Base-by-base conservation (phyloP, 306 rosid species). In the Pyrus betulifolia region DNA sequence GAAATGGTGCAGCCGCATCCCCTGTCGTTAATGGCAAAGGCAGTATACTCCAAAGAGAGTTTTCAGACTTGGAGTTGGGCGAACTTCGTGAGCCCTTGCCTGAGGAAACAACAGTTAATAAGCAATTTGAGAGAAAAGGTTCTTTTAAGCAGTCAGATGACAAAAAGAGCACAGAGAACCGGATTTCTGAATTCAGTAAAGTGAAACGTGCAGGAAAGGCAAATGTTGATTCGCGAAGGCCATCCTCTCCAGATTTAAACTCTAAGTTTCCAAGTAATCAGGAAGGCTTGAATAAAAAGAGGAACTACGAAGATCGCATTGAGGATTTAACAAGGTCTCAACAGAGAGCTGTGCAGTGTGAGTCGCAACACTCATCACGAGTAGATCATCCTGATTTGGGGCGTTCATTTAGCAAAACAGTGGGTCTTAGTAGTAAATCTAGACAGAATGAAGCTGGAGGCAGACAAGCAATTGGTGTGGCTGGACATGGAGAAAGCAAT, bases 61-160 rank as follows among this genome's bases (percentile, higher is more conserved):
- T 77, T 83, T 95, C 99, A 74, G 99, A 95, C 77, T 85, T 90
- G 86, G 97, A 95, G 85, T 74, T 95, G 83, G 99, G 99, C 13
- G 99, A 95, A 87, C 90, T 95, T 80, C 97, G 97, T 69, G 97
- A 94, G 79, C 90, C 93, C 44, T 78, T 87, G 71, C 87, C 91
- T 3, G 99, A 92, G 79, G 96, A 87, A 71, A 78, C 82, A 67
- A 82, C 72, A 22, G 83, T 63, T 49, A 82, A 85, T 79, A 95
- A 86, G 84, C 92, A 87, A 79, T 85, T 92, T 83, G 98, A 95
- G 42, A 86, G 89, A 71, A 95, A 81, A 84, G 80, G 80, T 76
- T 89, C 98, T 11, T 91, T 82, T 79, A 96, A 87, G 82, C 93
- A 57, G 69, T 83, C 79, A 67, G 99, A 88, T 49, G 83, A 81